These are phyloP conservation scores for Dioscorea cayenensis DNA, from an alignment of 116 monocot genomes.

Conservation along the genomic window DNA sequence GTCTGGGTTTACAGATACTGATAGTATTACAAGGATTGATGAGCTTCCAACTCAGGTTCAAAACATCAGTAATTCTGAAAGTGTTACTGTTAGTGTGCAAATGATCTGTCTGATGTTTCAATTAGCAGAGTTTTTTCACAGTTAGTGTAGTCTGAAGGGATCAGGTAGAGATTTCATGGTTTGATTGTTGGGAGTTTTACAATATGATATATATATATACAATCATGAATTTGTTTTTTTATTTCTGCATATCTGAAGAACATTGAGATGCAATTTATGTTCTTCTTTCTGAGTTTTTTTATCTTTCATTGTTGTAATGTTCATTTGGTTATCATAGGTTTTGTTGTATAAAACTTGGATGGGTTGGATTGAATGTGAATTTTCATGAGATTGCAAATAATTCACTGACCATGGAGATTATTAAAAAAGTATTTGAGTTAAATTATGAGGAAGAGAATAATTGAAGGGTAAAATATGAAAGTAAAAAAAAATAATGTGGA, in stretches of 20 bases:
- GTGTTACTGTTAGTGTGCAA: neutral
- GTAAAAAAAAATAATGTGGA: too few relatives aligned
- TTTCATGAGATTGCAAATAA: too few relatives aligned
- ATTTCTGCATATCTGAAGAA: neutral
- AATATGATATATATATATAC: neutral
- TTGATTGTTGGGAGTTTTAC: neutral
- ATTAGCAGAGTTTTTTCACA: slow-evolving; percentile 79
- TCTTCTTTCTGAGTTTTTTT: neutral
- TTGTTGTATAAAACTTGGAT: too few relatives aligned
- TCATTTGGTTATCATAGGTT: too few relatives aligned
- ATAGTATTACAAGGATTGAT: slow-evolving; percentile 33
- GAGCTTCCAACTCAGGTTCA: slow-evolving; percentile 26
- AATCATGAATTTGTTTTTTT: neutral
- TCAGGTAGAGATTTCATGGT: slow-evolving; percentile 21
- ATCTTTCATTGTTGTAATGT: too few relatives aligned
- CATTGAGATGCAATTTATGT: neutral
- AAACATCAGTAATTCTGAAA: slow-evolving; percentile 12
- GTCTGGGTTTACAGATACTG: slow-evolving; percentile 7
- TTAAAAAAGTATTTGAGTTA: too few relatives aligned
- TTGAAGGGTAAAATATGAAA: too few relatives aligned
- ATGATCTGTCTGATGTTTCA: slow-evolving; percentile 45
- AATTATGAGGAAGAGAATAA: too few relatives aligned
- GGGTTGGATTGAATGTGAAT: too few relatives aligned
- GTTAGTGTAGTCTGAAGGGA: slow-evolving; percentile 62
- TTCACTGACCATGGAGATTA: too few relatives aligned